Base-by-base conservation (phyloP, 352 stramenopile genomes). In the Phytophthora chlamydospora region DNA sequence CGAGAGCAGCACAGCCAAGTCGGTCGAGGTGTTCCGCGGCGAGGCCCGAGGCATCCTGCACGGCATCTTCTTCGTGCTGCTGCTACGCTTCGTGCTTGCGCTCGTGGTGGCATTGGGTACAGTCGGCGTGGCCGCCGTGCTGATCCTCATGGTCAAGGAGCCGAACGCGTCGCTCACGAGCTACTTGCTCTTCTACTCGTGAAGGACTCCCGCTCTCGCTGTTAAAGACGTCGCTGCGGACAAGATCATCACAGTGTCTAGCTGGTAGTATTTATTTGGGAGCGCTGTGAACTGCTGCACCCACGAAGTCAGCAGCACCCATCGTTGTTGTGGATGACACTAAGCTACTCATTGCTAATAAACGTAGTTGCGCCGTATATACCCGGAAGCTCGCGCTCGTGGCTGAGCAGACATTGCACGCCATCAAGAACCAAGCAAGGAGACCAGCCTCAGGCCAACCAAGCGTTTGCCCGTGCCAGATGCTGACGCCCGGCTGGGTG, bases 11-110 rank as follows among this genome's bases (percentile, higher is more conserved):
- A 81, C 76, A 10, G 74, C 68, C 46, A 80, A 86, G 67, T 86
- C 76, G 19, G 78, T 88, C 44, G 64, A 79, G 42, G 71, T 75
- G 9, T 88, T 88, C 67, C 80, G 74, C 16, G 78, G 76, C 27
- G 66, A 88, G 46, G 78, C 72, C 17, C 80, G 74, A 44, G 72
- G 73, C 52, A 88, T 86, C 24, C 61, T 88, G 43, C 75, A 75
- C 56, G 74, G 76, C 53, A 83, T 88, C 62, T 88, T 88, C 60
- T 74, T 84, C 17, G 59, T 84, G 39, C 66, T 88, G 44, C 53
- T 88, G 49, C 64, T 88, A 57, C 72, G 75, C 29, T 86, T 88
- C 52, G 48, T 81, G 29, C 48, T 88, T 32, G 66, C 64, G 16
- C 63, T 79, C n/a, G 47, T 73, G 29, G 64, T 85, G 44, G 50